A percentile compares a stretch with the other conserved stretches of the same genome.
Evolutionary conservation across 257 asterid species (phyloP).

Genomic region (Solanum pinnatisectum): DNA sequence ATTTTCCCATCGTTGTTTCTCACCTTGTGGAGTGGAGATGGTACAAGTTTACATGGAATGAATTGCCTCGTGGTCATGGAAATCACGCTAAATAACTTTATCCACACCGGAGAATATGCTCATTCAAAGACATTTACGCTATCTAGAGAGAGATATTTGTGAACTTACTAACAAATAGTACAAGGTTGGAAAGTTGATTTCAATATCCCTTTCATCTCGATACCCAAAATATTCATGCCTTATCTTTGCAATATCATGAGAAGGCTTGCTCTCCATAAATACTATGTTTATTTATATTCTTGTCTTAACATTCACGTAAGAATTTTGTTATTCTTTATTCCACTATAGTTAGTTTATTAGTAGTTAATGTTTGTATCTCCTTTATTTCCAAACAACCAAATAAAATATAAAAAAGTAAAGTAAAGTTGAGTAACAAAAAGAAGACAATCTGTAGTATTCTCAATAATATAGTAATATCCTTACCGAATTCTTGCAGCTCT

Average conservation of each 20-base stretch:
- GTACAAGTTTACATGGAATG: slow-evolving; percentile 1
- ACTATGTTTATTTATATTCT: neutral
- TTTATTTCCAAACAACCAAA: neutral
- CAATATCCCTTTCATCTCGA: neutral
- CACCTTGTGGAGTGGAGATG: neutral
- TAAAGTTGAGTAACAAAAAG: neutral
- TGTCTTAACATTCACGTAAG: neutral
- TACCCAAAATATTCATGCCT: neutral
- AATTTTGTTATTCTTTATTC: neutral
- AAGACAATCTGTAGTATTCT: neutral
- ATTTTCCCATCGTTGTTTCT: slow-evolving; percentile 1
- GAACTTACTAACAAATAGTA: neutral
- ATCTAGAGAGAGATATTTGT: neutral
- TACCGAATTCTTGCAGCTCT: neutral
- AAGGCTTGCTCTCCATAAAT: neutral
- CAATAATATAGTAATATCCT: neutral
- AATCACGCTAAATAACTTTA: neutral
- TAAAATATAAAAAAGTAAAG: neutral
- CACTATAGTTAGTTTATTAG: neutral
- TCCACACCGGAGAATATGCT: neutral
- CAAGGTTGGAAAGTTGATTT: neutral
- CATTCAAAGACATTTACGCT: neutral
- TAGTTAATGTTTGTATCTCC: neutral
- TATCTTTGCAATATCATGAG: neutral
- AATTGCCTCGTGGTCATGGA: neutral